phyloP scores from a whole-genome alignment of 176 grass and related monocot species.

The Bothriochloa decipiens region DNA sequence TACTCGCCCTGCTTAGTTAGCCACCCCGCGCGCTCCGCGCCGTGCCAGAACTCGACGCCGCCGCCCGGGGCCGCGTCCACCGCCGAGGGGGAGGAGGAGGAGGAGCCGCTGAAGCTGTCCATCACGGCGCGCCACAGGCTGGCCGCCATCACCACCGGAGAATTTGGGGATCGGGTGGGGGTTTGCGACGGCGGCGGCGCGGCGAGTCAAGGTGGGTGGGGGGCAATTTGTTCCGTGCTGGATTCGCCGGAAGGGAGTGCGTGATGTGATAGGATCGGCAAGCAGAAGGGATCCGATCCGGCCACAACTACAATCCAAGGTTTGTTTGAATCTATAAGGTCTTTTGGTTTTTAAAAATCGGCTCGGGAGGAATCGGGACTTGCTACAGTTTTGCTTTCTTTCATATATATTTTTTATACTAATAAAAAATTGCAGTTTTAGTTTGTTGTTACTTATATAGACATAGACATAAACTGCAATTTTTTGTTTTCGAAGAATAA shows the following conservation, averaged over 20 bases:
- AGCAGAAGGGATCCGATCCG: not conserved
- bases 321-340: too few relatives aligned
- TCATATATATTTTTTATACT: too few relatives aligned
- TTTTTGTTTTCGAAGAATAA: too few relatives aligned
- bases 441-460: too few relatives aligned
- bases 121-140: slow-evolving; percentile 81
- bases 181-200: slow-evolving; percentile 1
- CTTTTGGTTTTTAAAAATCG: too few relatives aligned
- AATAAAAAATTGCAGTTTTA: too few relatives aligned
- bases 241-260: not conserved
- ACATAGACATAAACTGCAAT: too few relatives aligned
- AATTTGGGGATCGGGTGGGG: slow-evolving; percentile 37
- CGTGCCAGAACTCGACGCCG: slow-evolving; percentile 93
- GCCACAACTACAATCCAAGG: not conserved
- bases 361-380: too few relatives aligned
- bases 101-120: slow-evolving; percentile 26
- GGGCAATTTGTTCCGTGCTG: not conserved
- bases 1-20: slow-evolving; percentile 96
- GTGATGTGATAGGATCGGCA: not conserved
- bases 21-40: slow-evolving; percentile 74
- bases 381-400: too few relatives aligned
- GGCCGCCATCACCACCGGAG: slow-evolving; percentile 50
- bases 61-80: slow-evolving; percentile 46
- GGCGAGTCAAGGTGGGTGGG: not conserved
- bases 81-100: slow-evolving; percentile 26